Evolutionary conservation across 208 protist genomes (phyloP).

Genomic region (Leishmania martiniquensis): DNA sequence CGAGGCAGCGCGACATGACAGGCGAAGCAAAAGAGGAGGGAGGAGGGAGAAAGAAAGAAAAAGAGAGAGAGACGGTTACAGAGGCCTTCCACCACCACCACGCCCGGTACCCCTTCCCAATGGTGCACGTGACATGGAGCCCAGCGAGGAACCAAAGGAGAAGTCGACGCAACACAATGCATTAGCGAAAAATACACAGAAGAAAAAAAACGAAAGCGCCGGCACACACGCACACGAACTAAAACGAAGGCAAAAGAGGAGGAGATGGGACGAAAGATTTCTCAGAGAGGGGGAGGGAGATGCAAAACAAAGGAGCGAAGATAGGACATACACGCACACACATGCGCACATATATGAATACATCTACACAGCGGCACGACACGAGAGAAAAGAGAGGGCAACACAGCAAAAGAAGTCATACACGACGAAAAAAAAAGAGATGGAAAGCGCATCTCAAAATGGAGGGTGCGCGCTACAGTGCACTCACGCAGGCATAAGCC

Average conservation of each 20-base stretch:
- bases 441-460: not conserved
- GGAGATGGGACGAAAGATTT: constrained; percentile 1
- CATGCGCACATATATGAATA: constrained; percentile 9
- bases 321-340: not conserved
- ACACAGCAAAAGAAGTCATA: not conserved
- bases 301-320: not conserved
- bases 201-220: not conserved
- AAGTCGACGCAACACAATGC: not conserved
- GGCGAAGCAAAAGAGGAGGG: not conserved
- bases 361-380: not conserved
- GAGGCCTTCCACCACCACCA: not conserved
- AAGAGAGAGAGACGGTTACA: not conserved
- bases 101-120: not conserved
- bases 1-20: not conserved
- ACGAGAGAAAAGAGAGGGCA: not conserved
- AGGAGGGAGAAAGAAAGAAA: not conserved
- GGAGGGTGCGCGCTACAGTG: not conserved
- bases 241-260: constrained; percentile 4
- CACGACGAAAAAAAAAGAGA: not conserved
- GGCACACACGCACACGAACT: constrained; percentile 1
- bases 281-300: not conserved
- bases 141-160: not conserved
- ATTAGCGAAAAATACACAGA: not conserved
- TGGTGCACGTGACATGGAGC: not conserved
- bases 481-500: not conserved